A percentile compares a stretch with the other conserved stretches of the same genome.
These are phyloP conservation scores for Kwoniella dejecticola DNA, from an alignment of 768 basidiomycete genomes.

Conservation along the genomic window DNA sequence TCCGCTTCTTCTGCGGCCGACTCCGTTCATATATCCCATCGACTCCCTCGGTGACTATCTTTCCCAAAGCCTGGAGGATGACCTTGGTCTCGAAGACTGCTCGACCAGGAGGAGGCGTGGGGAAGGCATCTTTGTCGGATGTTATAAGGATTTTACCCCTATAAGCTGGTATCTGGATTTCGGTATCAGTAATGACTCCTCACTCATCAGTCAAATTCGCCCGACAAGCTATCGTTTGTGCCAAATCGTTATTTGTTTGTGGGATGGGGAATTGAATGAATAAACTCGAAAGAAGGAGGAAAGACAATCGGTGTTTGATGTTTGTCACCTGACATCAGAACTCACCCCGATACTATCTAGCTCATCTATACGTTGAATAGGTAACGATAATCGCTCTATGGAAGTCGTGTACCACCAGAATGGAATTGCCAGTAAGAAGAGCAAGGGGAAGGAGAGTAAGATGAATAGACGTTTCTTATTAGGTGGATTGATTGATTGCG, in stretches of 20 bases:
- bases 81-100: conserved; percentile 17
- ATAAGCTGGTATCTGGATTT: conserved; percentile 17
- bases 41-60: conserved; percentile 31
- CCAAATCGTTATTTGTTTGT: no score
- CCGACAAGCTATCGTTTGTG: no score
- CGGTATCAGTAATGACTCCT: background rate
- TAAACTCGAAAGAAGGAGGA: no score
- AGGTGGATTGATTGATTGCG: conserved; percentile 44
- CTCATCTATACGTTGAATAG: conserved; percentile 63
- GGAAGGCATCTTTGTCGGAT: conserved; percentile 35
- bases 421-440: conserved; percentile 76
- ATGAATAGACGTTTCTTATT: conserved; percentile 28
- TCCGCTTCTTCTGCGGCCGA: conserved; percentile 28
- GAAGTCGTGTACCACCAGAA: conserved; percentile 94
- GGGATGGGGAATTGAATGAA: no score
- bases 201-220: conserved; percentile 46
- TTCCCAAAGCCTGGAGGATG: conserved; percentile 26
- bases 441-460: conserved; percentile 72
- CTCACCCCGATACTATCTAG: conserved; percentile 54
- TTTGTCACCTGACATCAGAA: no score
- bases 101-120: conserved; percentile 31
- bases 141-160: conserved; percentile 41
- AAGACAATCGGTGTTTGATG: no score
- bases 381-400: conserved; percentile 77
- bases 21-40: conserved; percentile 34